These are phyloP conservation scores for Podospora sp. DNA, from an alignment of 495 filamentous ascomycete species.

Conservation along the genomic window DNA sequence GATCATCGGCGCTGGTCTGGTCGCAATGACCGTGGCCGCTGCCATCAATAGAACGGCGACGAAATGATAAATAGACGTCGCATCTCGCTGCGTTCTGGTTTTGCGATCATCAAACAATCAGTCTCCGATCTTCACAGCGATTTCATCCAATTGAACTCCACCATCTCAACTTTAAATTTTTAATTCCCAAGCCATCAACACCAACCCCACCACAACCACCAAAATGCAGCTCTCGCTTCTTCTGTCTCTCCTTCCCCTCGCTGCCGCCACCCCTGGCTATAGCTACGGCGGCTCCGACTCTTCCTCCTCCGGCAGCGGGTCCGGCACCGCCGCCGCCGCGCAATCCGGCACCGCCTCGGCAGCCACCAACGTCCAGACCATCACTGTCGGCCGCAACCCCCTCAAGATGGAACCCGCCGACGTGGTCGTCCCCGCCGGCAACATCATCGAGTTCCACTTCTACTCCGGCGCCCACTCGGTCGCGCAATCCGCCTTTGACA, in stretches of 20 bases:
- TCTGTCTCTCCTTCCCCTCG: slow-evolving; percentile 16
- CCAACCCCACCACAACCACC: slow-evolving; percentile 4
- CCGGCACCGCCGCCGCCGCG: neutral
- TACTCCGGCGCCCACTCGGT: slow-evolving; percentile 18
- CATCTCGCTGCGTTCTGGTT: neutral
- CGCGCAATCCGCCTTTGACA: slow-evolving; percentile 19
- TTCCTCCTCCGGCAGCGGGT: slow-evolving; percentile 1
- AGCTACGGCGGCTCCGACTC: neutral
- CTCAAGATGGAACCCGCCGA: slow-evolving; percentile 15
- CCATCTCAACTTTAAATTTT: neutral
- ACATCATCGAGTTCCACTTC: slow-evolving; percentile 21
- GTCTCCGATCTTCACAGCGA: neutral
- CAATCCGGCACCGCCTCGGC: neutral
- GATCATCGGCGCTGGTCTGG: neutral
- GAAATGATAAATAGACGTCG: neutral
- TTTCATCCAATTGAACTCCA: neutral
- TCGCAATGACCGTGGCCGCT: neutral
- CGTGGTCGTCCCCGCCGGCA: slow-evolving; percentile 13
- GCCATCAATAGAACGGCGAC: neutral
- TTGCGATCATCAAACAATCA: neutral
- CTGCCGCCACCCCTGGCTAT: slow-evolving; percentile 11
- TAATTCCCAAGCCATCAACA: slow-evolving; percentile 4
- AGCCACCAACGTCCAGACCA: slow-evolving; percentile 4
- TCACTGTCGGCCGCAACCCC: slow-evolving; percentile 11
- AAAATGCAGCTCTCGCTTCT: slow-evolving; percentile 17